These are phyloP conservation scores for Neonectria punicea DNA, from an alignment of 2,329 filamentous ascomycete species.

Conservation along the genomic window DNA sequence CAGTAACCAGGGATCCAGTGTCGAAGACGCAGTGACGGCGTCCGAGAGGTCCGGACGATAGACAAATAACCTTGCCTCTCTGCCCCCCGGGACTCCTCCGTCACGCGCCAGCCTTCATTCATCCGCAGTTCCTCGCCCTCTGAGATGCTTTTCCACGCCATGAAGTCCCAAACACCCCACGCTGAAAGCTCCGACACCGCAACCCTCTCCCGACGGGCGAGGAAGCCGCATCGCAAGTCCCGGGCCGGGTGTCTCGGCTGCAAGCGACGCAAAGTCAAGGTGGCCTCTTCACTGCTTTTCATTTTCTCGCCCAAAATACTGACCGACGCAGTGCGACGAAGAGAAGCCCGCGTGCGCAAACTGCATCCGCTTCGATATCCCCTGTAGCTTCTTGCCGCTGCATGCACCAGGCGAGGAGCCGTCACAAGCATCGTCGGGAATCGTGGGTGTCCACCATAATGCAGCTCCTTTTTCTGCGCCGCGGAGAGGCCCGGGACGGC, in stretches of 20 bases:
- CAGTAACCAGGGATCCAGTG: not conserved
- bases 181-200: conserved; percentile 36
- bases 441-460: conserved; percentile 22
- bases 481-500: conserved; percentile 44
- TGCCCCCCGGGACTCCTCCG: not conserved
- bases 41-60: not conserved
- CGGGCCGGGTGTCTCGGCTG: conserved; percentile 46
- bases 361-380: conserved; percentile 46
- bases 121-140: not conserved
- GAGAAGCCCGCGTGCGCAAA: conserved; percentile 46
- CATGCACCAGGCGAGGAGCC: conserved; percentile 31
- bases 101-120: not conserved
- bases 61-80: not conserved
- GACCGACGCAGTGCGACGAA: conserved; percentile 44
- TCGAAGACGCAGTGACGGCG: not conserved
- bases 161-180: not conserved
- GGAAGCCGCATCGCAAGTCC: conserved; percentile 46
- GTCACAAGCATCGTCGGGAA: conserved; percentile 27
- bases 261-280: conserved; percentile 47
- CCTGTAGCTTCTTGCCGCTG: conserved; percentile 42
- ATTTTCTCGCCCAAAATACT: not conserved
- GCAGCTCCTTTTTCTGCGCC: conserved; percentile 29
- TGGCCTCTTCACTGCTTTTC: conserved; percentile 20
- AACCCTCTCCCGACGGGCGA: conserved; percentile 40
- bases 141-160: not conserved